Base-by-base conservation (phyloP, 176 grass and related monocot genomes). In the Oryza officinalis region DNA sequence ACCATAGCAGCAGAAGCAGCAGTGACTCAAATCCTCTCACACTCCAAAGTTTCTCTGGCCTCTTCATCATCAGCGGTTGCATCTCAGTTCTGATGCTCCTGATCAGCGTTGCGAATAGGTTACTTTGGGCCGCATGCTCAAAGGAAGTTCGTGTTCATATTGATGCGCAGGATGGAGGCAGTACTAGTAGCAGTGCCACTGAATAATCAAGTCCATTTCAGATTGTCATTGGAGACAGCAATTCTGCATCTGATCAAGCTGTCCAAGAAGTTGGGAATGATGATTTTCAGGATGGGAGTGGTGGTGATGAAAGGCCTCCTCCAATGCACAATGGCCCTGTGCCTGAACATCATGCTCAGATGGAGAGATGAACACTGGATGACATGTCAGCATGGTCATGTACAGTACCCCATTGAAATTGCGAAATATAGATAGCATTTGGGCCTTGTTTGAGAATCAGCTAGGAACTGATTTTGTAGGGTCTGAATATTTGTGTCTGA, bases 61-160 rank as follows among this genome's bases (percentile, higher is more conserved):
- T 93, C 49, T 93, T 96, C 52, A 65, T 91, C 50, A 83, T 82
- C 60, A 93, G 86, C 2, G 91, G 86, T 14, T 40, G 45, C 9
- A 61, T 93, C 0, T 96, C 83, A 13, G 52, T 35, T 46, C 75
- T 90, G 22, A 86, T 88, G 70, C n/a, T 95, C 13, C 3, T 94
- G 25, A 82, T 94, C 27, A 85, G 74, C 52, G 27, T 79, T 2
- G 30, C 13, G 2, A 27, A 22, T 22, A 54, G 15, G 52, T 12
- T 63, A 13, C 9, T 31, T 64, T 0, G 23, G 11, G 38, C 38
- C 7, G 2, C 8, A 46, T 0, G 8, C 5, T 1, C 18, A 10
- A 0, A 20, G 40, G 61, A 65, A 13, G 8, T 6, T 57, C 52
- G 52, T 22, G 20, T 57, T n/a, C 52, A 57, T 54, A n/a, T n/a